Conservation (phyloP, 306 rosid genomes). For the Cucumis sativus region Cucumber_9930_V3 NC_026657.2:32013501-32014000, state of each 20-base stretch:
- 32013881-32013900: too few relatives aligned
- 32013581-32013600: neutral
- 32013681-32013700: neutral
- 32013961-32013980: too few relatives aligned
- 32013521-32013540: neutral
- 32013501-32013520: neutral
- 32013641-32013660: neutral
- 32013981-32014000: too few relatives aligned
- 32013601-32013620: neutral
- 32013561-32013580: conserved; percentile 4
- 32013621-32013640: neutral
- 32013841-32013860: neutral
- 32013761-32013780: too few relatives aligned
- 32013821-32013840: neutral
- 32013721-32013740: conserved; percentile 6
- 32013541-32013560: neutral
- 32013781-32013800: too few relatives aligned
- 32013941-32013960: too few relatives aligned
- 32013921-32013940: too few relatives aligned
- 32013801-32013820: too few relatives aligned
- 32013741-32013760: neutral
- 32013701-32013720: conserved; percentile 6
- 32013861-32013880: neutral
- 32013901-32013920: too few relatives aligned
- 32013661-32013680: conserved; percentile 2